Percentiles rank a stretch among this genome's conserved stretches.
Conservation (phyloP, 1,284 basidiomycete genomes). For the Sphagnurus paluster region DNA sequence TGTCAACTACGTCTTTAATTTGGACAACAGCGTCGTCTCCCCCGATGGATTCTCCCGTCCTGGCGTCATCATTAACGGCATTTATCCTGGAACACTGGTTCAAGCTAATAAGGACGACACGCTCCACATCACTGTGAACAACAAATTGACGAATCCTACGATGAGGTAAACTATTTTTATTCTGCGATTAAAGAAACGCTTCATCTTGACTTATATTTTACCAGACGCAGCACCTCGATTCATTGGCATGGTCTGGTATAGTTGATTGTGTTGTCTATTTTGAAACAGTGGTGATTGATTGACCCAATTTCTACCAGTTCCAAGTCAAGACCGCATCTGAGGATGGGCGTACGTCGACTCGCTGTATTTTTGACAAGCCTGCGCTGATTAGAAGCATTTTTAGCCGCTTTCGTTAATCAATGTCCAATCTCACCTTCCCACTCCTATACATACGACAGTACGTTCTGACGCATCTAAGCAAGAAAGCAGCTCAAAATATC, state of each 20-base stretch:
- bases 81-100: conserved; percentile 20
- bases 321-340: no score
- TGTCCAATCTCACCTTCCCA: conserved; percentile 38
- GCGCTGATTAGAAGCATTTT: background rate
- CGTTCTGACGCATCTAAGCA: background rate
- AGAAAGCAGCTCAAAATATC: background rate
- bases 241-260: conserved; percentile 23
- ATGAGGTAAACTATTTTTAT: conserved; percentile 17
- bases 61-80: conserved; percentile 24
- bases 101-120: conserved; percentile 21
- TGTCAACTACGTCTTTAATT: conserved; percentile 21
- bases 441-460: conserved; percentile 30
- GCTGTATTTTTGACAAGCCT: background rate
- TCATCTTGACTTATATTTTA: no score
- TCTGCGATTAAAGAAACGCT: no score
- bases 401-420: conserved; percentile 29
- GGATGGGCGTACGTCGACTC: conserved; percentile 15
- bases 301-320: no score
- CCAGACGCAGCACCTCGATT: conserved; percentile 19
- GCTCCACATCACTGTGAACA: conserved; percentile 19
- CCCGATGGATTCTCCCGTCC: conserved; percentile 28
- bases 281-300: no score
- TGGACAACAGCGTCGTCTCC: conserved; percentile 23
- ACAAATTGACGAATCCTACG: conserved; percentile 17
- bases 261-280: background rate